These are phyloP conservation scores for Picochlorum sp. DNA, from an alignment of 139 green algal species.

Conservation along the genomic window DNA sequence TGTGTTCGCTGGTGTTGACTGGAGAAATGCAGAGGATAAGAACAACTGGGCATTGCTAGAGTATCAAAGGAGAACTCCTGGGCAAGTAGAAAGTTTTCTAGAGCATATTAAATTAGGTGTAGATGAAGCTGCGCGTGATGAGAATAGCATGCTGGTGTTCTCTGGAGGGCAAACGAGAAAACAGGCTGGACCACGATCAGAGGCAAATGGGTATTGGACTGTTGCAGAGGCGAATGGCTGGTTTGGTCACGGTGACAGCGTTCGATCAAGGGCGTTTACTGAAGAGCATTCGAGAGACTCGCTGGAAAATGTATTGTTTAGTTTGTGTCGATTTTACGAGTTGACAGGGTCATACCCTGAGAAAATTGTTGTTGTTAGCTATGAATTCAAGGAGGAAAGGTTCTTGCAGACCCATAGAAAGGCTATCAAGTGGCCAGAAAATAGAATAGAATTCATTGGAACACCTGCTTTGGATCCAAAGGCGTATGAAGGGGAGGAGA, in stretches of 20 bases:
- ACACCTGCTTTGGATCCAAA: constrained; percentile 43
- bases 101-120: constrained; percentile 79
- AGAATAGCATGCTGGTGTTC: constrained; percentile 64
- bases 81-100: constrained; percentile 70
- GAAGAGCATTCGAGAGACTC: constrained; percentile 77
- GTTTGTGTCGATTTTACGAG: constrained; percentile 72
- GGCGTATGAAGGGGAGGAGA: constrained; percentile 41
- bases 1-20: constrained; percentile 67
- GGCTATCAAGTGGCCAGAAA: constrained; percentile 55
- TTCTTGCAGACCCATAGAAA: constrained; percentile 67
- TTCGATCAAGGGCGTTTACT: constrained; percentile 29
- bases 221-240: constrained; percentile 58
- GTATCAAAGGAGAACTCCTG: constrained; percentile 59
- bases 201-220: constrained; percentile 72
- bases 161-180: constrained; percentile 40
- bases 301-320: constrained; percentile 92
- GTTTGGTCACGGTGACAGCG: constrained; percentile 37
- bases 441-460: constrained; percentile 68
- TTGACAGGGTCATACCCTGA: constrained; percentile 69
- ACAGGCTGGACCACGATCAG: constrained; percentile 60
- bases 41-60: constrained; percentile 63
- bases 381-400: constrained; percentile 74
- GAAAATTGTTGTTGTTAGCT: constrained; percentile 73
- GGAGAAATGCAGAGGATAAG: constrained; percentile 28
- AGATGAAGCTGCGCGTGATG: constrained; percentile 52